Evolutionary conservation across 129 eudicot genomes (phyloP).

Genomic region (Lonicera japonica): DNA sequence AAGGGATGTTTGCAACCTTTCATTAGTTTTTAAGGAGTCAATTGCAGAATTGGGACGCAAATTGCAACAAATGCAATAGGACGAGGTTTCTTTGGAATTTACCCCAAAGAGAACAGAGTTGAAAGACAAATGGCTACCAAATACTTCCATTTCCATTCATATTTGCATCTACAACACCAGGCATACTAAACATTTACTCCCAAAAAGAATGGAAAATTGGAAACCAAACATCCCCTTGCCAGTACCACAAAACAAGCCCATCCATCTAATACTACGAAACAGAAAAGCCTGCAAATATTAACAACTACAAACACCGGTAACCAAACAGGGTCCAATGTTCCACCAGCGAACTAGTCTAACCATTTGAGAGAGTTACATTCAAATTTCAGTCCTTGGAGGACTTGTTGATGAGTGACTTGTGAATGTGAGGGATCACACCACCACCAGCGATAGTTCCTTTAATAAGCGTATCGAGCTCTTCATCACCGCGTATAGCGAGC

Average conservation of each 20-base stretch:
- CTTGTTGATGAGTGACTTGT: constrained; percentile 2
- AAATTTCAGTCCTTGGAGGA: constrained; percentile 1
- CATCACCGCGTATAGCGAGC: constrained; percentile 32
- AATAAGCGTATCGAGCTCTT: not conserved
- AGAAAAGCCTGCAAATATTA: not conserved
- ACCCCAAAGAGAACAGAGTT: no score
- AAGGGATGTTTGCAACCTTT: no score
- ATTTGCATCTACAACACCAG: not conserved
- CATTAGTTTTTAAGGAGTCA: no score
- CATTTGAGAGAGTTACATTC: not conserved
- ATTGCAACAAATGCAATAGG: no score
- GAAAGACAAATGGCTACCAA: not conserved
- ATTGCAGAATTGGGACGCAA: no score
- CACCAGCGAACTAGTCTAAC: not conserved
- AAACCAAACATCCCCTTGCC: not conserved
- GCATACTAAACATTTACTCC: not conserved
- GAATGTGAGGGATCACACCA: not conserved
- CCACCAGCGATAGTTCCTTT: not conserved
- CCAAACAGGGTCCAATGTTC: not conserved
- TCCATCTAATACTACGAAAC: not conserved
- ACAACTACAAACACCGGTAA: not conserved
- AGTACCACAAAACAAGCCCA: not conserved
- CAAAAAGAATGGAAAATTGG: not conserved
- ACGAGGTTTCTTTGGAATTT: no score
- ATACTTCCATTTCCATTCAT: not conserved